Conservation (phyloP, 1,284 basidiomycete genomes). For the Kwoniella shivajii region DNA sequence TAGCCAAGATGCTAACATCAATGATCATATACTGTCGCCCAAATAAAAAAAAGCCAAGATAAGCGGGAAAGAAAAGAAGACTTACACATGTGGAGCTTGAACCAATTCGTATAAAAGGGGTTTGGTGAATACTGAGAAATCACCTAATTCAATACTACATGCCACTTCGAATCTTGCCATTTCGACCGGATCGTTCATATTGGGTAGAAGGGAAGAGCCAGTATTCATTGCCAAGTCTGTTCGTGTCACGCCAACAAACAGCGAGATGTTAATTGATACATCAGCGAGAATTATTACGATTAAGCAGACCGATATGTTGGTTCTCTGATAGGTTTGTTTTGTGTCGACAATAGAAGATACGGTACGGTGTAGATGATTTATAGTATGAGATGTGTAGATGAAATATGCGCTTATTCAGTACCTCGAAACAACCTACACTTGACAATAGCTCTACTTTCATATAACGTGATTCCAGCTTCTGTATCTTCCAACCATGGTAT, state of each 20-base stretch:
- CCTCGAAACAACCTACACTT: conserved; percentile 54
- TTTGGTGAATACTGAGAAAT: conserved; percentile 60
- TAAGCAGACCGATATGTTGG: not conserved
- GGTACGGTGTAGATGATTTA: not conserved
- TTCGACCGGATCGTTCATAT: conserved; percentile 51
- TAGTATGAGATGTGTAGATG: conserved; percentile 9
- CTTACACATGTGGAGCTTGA: conserved; percentile 37
- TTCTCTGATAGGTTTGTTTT: not conserved
- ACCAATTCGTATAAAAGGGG: conserved; percentile 56
- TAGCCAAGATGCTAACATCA: no score
- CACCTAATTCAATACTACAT: conserved; percentile 58
- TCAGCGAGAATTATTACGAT: no score
- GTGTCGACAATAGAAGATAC: not conserved
- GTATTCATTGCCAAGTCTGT: conserved; percentile 34
- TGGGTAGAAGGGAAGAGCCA: conserved; percentile 26
- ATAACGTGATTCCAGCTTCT: conserved; percentile 43
- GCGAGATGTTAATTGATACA: no score
- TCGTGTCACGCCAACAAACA: not conserved
- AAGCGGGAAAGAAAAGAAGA: no score
- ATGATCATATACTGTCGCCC: no score
- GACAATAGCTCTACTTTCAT: conserved; percentile 62
- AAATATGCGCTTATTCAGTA: no score
- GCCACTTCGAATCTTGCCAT: conserved; percentile 63
- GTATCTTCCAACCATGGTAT: conserved; percentile 53
- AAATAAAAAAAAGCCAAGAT: no score